Percentiles rank a stretch among this genome's conserved stretches.
Conservation (phyloP, 2,329 filamentous ascomycete species). For the Alternaria brassicae region DNA sequence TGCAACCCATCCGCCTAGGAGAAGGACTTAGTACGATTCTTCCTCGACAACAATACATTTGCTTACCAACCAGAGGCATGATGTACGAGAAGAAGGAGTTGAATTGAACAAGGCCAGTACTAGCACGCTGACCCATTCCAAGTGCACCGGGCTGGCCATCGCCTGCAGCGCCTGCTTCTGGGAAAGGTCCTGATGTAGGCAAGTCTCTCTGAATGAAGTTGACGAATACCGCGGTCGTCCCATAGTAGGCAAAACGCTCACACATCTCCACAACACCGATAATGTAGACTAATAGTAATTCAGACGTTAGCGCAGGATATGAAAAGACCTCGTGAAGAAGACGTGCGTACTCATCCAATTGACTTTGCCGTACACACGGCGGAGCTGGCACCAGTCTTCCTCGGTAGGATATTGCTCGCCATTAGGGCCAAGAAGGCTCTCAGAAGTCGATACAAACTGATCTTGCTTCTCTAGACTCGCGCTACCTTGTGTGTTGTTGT, state of each 20-base stretch:
- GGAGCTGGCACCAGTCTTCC: slow-evolving; percentile 40
- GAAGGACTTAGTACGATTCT: slow-evolving; percentile 51
- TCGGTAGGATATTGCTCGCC: slow-evolving; percentile 37
- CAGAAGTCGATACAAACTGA: slow-evolving; percentile 6
- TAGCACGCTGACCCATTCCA: slow-evolving; percentile 36
- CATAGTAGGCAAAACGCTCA: slow-evolving; percentile 44
- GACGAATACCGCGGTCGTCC: slow-evolving; percentile 35
- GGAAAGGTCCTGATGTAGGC: slow-evolving; percentile 56
- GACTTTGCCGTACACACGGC: slow-evolving; percentile 42
- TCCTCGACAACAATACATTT: neutral
- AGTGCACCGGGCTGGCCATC: slow-evolving; percentile 39
- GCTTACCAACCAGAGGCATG: slow-evolving; percentile 35
- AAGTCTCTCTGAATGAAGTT: slow-evolving; percentile 54
- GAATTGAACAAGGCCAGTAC: slow-evolving; percentile 34
- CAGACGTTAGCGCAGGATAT: neutral
- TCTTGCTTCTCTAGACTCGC: slow-evolving; percentile 20
- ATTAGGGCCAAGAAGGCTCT: slow-evolving; percentile 27
- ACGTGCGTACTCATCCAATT: slow-evolving; percentile 29
- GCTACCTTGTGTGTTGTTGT: slow-evolving; percentile 11
- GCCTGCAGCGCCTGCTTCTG: slow-evolving; percentile 55
- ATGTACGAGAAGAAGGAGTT: slow-evolving; percentile 34
- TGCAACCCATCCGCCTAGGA: slow-evolving; percentile 63
- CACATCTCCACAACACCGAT: slow-evolving; percentile 42
- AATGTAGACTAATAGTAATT: slow-evolving; percentile 24
- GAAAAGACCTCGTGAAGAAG: neutral